These are phyloP conservation scores for Magnusiomyces ingens DNA, from an alignment of 1,139 yeast species.

Conservation along the genomic window DNA sequence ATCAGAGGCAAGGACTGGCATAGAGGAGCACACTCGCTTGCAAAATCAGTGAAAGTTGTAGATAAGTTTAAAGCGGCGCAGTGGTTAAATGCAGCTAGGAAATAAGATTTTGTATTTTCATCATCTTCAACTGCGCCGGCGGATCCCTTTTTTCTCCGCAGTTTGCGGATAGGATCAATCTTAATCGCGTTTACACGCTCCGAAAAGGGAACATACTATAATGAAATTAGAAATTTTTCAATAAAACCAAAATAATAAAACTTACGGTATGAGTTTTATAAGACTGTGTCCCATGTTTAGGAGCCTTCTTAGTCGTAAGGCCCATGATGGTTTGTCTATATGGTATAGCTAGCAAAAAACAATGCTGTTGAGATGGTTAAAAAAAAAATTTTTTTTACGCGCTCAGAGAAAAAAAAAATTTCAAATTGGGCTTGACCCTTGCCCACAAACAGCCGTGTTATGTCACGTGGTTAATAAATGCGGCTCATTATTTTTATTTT, in stretches of 20 bases:
- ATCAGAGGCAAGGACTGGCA: slow-evolving; percentile 76
- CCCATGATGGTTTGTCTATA: background rate
- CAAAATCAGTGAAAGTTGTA: slow-evolving; percentile 60
- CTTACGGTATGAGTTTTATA: slow-evolving; percentile 15
- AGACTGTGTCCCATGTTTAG: slow-evolving; percentile 17
- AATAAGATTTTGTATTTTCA: slow-evolving; percentile 56
- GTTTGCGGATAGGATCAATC: slow-evolving; percentile 72
- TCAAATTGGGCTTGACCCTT: background rate
- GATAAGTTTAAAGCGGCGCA: slow-evolving; percentile 88
- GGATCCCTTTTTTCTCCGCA: slow-evolving; percentile 41
- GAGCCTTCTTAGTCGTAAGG: slow-evolving; percentile 8
- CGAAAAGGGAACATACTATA: slow-evolving; percentile 58
- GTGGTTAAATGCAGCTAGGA: slow-evolving; percentile 68
- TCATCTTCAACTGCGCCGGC: slow-evolving; percentile 26
- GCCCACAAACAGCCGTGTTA: too few species aligned
- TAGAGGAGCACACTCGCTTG: slow-evolving; percentile 46
- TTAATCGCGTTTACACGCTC: slow-evolving; percentile 78
- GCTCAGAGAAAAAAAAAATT: background rate
- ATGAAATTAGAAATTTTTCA: background rate
- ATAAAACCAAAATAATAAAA: background rate
- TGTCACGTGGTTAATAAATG: too few species aligned
- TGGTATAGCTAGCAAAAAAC: slow-evolving; percentile 15
- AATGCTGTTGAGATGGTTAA: slow-evolving; percentile 5
- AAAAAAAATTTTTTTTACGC: background rate
- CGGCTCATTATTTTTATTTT: too few species aligned